Evolutionary conservation across 75 land plant genomes (phyloP).

Genomic region (Cryptomeria japonica): DNA sequence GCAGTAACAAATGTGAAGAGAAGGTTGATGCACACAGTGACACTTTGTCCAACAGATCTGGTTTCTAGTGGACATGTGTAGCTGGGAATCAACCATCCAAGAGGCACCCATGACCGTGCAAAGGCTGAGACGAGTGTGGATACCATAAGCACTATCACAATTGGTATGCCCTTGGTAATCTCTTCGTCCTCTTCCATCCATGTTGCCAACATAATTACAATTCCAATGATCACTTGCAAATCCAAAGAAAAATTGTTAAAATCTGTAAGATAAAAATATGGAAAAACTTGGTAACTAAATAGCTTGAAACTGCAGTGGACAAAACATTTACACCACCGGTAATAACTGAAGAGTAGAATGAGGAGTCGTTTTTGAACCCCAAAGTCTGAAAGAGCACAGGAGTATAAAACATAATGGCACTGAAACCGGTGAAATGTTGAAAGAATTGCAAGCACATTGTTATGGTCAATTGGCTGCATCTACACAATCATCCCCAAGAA

Average conservation of each 20-base stretch:
- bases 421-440: no score
- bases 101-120: slow-evolving; percentile 87
- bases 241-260: not conserved
- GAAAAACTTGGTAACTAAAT: no score
- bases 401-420: no score
- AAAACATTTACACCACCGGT: no score
- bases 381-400: no score
- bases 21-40: slow-evolving; percentile 64
- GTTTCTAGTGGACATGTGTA: slow-evolving; percentile 78
- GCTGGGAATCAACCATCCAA: slow-evolving; percentile 81
- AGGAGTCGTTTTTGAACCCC: no score
- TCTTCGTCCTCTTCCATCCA: slow-evolving; percentile 13
- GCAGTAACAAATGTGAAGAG: slow-evolving; percentile 79
- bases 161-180: not conserved
- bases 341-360: no score
- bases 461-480: no score
- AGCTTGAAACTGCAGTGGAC: no score
- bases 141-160: slow-evolving; percentile 44
- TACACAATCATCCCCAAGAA: no score
- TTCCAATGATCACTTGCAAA: not conserved
- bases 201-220: slow-evolving; percentile 26
- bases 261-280: no score
- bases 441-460: no score
- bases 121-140: slow-evolving; percentile 56
- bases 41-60: slow-evolving; percentile 60